Base-by-base conservation (phyloP, 2,329 filamentous ascomycete species). In the Cercospora janseana region DNA sequence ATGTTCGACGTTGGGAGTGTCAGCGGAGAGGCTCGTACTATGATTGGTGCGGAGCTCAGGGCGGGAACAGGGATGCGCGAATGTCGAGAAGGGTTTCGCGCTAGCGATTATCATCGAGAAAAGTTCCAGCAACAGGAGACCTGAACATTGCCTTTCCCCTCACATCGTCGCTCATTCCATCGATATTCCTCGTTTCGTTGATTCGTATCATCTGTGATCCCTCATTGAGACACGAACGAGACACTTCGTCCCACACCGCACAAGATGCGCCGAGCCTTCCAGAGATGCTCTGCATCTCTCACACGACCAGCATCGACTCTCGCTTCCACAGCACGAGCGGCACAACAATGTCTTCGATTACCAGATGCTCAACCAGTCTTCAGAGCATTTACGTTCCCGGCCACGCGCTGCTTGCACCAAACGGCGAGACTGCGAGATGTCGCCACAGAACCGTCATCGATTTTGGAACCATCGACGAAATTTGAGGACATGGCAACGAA, bases 401-500 rank as follows among this genome's bases (percentile, higher is more conserved):
- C 63, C 60, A 46, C 56, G 46, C 48, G 57, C 47, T 50, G 41
- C 40, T 28, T 60, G 18, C 72, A 75, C 60, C 66, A 70, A 53
- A 69, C 65, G 45, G 59, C 69, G 13, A 64, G 61, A 59, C 68
- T 68, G 60, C 68, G 55, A 38, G 54, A 55, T 12, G 60, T 60
- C 12, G 56, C 64, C 46, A 50, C 46, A 26, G 49, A 59, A 43
- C 51, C 32, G 42, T 52, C 40, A 38, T 56, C 27, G 44, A 51
- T 26, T 49, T 40, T 20, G 51, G 56, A 44, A 27, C 54, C 62
- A 24, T 57, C 74, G 53, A 75, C 73, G 18, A 62, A 61, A 24
- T 78, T 78, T 55, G 55, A 62, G 12, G 72, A 78, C 18, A 68
- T 78, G 16, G 70, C 64, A 26, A 63, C 63, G n/a, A 62, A 62